Evolutionary conservation across 768 basidiomycete species (phyloP), one percentile per base, ranked within the genome.

Genomic region (Russula sp.): DNA sequence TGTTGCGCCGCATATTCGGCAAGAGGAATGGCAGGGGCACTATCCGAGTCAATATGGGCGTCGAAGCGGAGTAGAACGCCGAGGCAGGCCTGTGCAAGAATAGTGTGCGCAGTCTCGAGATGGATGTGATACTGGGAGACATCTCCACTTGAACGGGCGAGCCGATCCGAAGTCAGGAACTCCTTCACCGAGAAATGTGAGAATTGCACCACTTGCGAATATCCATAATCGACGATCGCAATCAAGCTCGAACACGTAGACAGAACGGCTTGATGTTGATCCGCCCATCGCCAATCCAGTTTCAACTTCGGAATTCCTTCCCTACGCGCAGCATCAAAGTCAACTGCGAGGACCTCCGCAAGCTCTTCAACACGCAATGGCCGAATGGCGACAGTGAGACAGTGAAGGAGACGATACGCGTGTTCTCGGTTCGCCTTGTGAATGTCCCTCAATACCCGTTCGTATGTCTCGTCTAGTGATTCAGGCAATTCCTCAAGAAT

Each of bases 131-230:
- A 60, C 0, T 25, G 25, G 4, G 43, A 60, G 18, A 53, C n/a
- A 9, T 54, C 29, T 10, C 25, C 32, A 5, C 8, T 32, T 39
- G 59, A 43, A 32, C 13, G n/a, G 0, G 56, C 43, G 7, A 58
- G 43, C 2, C 36, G 56, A 39, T 41, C n/a, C 5, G 61, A 62
- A 0, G 43, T 62, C 1, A 62, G 43, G 32, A 39, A 62, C 22
- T 58, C 61, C 10, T 62, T 57, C 5, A 62, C 61, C 0, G 61
- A 62, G 16, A 46, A n/a, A 20, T 62, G 61, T 0, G 61, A 58
- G 4, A 63, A 63, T 5, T 63, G 49, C 2, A 63, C 61, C 8
- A 63, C 22, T 39, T 38, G 25, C 13, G 36, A 58, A 8, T 6
- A 2, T 2, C 36, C 43, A 14, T 45, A 7, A 7, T 48, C 43